A percentile compares a stretch with the other conserved stretches of the same genome.
These are phyloP conservation scores for Moesziomyces antarcticus DNA, from an alignment of 1,284 basidiomycete species.

Conservation along the genomic window DNA sequence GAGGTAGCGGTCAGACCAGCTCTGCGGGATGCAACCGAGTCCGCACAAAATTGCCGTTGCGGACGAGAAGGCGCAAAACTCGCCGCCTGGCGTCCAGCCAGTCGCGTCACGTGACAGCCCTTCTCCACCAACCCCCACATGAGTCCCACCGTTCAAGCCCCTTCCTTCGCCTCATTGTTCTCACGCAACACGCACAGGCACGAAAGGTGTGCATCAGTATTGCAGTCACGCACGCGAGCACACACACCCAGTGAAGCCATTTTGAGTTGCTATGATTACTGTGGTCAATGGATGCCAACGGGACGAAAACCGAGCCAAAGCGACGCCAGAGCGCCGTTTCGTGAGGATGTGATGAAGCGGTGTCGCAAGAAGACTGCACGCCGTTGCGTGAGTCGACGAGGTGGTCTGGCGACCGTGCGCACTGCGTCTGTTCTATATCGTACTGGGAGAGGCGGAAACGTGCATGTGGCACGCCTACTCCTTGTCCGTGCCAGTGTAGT, in stretches of 20 bases:
- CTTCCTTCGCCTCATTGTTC: too few species aligned
- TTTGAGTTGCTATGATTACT: not conserved
- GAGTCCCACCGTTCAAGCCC: too few species aligned
- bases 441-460: not conserved
- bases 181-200: not conserved
- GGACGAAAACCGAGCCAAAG: not conserved
- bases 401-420: not conserved
- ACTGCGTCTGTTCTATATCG: not conserved
- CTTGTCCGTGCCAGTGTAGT: constrained; percentile 54
- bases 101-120: constrained; percentile 3
- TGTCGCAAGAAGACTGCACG: too few species aligned
- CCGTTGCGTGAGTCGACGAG: too few species aligned
- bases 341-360: not conserved
- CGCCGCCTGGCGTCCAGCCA: too few species aligned
- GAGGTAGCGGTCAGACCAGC: constrained; percentile 1
- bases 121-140: not conserved
- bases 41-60: not conserved
- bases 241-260: not conserved
- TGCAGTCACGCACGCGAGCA: not conserved
- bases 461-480: not conserved
- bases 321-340: not conserved
- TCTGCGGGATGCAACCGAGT: not conserved
- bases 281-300: not conserved
- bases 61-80: not conserved
- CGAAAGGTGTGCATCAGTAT: too few species aligned